Conservation (phyloP, 306 rosid species). For the Vigna unguiculata region DNA sequence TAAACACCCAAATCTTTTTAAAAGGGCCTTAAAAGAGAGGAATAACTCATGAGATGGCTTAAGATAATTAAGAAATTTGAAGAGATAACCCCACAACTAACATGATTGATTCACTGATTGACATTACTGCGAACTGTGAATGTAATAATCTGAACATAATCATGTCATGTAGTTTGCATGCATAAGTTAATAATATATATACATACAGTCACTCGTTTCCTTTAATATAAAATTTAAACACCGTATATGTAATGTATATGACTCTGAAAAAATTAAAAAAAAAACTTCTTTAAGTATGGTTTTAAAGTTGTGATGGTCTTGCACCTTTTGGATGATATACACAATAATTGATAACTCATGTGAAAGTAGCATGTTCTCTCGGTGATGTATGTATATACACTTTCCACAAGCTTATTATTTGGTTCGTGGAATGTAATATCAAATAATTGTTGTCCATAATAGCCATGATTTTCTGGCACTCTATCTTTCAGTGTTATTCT, state of each 20-base stretch:
- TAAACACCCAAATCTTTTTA: constrained; percentile 80
- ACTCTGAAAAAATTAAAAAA: background rate
- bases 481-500: constrained; percentile 54
- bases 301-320: constrained; percentile 9
- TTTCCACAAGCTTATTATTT: constrained; percentile 55
- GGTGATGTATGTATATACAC: constrained; percentile 32
- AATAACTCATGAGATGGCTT: constrained; percentile 13
- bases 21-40: constrained; percentile 50
- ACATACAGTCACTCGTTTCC: background rate
- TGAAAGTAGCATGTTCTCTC: constrained; percentile 23
- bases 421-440: constrained; percentile 53
- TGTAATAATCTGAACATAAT: constrained; percentile 18
- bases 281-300: background rate
- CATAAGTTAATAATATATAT: background rate
- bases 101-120: constrained; percentile 74
- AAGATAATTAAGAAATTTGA: constrained; percentile 2
- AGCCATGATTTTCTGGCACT: constrained; percentile 52
- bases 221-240: constrained; percentile 2
- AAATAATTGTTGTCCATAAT: constrained; percentile 55
- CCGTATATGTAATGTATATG: too few species aligned
- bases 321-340: background rate
- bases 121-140: constrained; percentile 30
- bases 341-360: constrained; percentile 39
- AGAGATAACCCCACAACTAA: constrained; percentile 54
- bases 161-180: background rate